Evolutionary conservation across 345 rosid species (phyloP).

Genomic region (Eucalyptus virginea): DNA sequence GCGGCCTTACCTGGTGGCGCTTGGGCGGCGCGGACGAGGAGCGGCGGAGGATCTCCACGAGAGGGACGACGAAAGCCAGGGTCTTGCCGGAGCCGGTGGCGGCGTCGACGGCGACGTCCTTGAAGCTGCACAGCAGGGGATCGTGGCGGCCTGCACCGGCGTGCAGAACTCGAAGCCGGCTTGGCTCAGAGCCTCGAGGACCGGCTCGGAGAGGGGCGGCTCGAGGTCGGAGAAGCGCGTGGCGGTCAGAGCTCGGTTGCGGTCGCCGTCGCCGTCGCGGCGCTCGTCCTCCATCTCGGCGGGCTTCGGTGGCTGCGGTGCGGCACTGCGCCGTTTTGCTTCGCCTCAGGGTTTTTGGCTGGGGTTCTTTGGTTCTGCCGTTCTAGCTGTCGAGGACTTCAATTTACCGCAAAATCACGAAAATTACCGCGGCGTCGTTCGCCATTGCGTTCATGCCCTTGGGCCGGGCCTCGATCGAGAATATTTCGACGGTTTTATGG

Average conservation of each 20-base stretch:
- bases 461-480: background rate
- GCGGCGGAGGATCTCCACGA: constrained; percentile 73
- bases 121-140: constrained; percentile 71
- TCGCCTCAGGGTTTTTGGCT: background rate
- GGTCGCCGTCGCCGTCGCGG: background rate
- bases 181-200: constrained; percentile 38
- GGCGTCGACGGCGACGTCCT: constrained; percentile 92
- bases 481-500: background rate
- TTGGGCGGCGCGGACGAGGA: constrained; percentile 51
- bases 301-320: background rate
- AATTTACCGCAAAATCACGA: background rate
- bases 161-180: constrained; percentile 75
- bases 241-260: constrained; percentile 54
- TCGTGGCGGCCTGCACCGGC: constrained; percentile 90
- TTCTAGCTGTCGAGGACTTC: background rate
- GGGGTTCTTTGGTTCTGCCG: background rate
- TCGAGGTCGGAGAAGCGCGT: constrained; percentile 79
- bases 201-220: constrained; percentile 48
- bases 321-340: background rate
- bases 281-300: background rate
- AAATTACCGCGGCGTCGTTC: background rate
- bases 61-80: constrained; percentile 71
- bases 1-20: constrained; percentile 45
- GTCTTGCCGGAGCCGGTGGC: constrained; percentile 97
- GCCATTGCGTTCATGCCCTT: background rate